Base-by-base conservation (phyloP, 2,329 filamentous ascomycete genomes). In the Dactylellina leptospora region DNA sequence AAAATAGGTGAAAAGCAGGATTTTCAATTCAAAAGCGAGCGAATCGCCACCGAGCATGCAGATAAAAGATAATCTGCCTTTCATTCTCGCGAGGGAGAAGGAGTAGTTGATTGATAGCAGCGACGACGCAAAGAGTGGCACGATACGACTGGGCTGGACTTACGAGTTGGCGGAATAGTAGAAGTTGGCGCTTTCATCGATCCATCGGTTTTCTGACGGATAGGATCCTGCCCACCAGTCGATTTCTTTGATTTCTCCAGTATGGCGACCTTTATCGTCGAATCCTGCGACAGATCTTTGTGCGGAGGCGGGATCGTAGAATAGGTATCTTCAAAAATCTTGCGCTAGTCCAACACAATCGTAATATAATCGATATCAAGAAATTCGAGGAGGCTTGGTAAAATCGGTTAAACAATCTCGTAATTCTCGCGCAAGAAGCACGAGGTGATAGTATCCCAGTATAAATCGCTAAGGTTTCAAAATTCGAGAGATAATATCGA, bases 1-100 rank as follows among this genome's bases (percentile, higher is more conserved):
- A n/a, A n/a, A n/a, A n/a, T n/a, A n/a, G n/a, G n/a, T n/a, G n/a
- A n/a, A n/a, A 72, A 63, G 48, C 51, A 64, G 60, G 53, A 59
- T 72, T 63, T 60, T 54, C 59, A 58, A 50, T 72, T 60, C 45
- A 63, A 72, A 72, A 72, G 51, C 68, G 59, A 64, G 47, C 68
- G 68, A 72, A 72, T 72, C 68, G 68, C 68, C 68, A 72, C 68
- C 48, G 33, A 64, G 59, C 47, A 63, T 64, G 59, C 68, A 64
- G 47, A 25, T 18, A 42, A 58, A 56, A 56, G 56, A 58, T 59
- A 63, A 53, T 59, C 68, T 64, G 47, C 45, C 53, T 59, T 72
- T 63, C 38, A 27, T 44, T 42, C 63, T 60, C 18, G 40, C 63
- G 27, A 60, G 23, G n/a, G 42, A 45, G 27, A 30, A 53, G 59